Evolutionary conservation across 2,329 filamentous ascomycete genomes (phyloP), one percentile per base, ranked within the genome.

Genomic region (Botryotinia calthae): DNA sequence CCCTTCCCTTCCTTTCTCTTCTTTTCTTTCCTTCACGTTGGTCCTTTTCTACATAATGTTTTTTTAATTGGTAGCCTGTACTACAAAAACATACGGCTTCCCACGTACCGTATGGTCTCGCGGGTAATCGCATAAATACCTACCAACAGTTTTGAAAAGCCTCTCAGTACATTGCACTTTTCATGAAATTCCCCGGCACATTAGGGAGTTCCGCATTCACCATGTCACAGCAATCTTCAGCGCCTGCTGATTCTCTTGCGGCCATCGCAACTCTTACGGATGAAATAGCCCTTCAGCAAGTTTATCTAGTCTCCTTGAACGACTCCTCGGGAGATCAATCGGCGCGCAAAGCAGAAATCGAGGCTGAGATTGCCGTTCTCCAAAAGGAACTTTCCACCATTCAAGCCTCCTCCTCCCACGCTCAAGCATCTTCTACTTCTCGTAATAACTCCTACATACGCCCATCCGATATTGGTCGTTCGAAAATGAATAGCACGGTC

Each of bases 231-330:
- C 70, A 46, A 37, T 20, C 42, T 48, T 22, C 46, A 28, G 61
- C 63, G 51, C 42, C 56, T 37, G 31, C 54, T 37, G 42, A 31
- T 34, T 44, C 46, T n/a, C 18, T 9, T 12, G 25, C n/a, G 22
- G 18, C 59, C n/a, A 66, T 81, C 28, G 76, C 80, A 64, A 78
- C 77, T 28, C 76, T 86, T 31, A 75, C 75, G 28, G 83, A 85
- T 65, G 84, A 86, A 72, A 78, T 87, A 74, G 79, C 76, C 46
- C 80, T 85, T 31, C 82, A 85, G 73, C 79, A 79, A 64, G 83
- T 84, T 67, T 81, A 87, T 31, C 79, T 87, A 4, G 75, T 77
- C 12, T 86, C 85, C 2, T 81, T 87, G n/a, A 76, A 78, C 56
- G 75, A 79, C 63, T 74, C 78, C 2, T 67, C 77, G 20, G 71